Evolutionary conservation across 441 rosid species (phyloP).

Genomic region (Brassica hybrid): DNA sequence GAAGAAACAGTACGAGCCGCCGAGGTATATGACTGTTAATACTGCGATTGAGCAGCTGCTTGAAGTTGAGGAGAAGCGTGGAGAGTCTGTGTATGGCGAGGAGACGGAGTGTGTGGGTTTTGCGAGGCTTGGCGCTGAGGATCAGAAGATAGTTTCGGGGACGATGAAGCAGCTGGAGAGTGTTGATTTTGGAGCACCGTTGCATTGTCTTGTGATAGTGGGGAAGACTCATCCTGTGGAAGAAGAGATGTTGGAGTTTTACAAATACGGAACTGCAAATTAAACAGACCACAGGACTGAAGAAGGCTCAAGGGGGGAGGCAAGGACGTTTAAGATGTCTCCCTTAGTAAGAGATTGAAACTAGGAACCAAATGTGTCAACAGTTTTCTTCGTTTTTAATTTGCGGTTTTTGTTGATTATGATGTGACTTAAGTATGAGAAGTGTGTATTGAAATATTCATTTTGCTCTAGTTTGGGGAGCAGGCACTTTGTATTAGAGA

Average conservation of each 20-base stretch:
- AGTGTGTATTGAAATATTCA: constrained; percentile 8
- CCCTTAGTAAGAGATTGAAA: constrained; percentile 8
- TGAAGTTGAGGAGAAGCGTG: constrained; percentile 71
- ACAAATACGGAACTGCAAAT: constrained; percentile 38
- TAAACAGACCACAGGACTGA: constrained; percentile 70
- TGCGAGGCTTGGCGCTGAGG: constrained; percentile 86
- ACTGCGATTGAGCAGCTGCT: constrained; percentile 88
- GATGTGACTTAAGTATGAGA: constrained; percentile 15
- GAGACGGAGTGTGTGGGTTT: constrained; percentile 80
- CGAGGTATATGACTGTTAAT: constrained; percentile 83
- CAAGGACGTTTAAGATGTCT: constrained; percentile 16
- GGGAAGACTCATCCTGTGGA: constrained; percentile 85
- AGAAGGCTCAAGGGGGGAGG: background rate
- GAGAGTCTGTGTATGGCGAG: constrained; percentile 68
- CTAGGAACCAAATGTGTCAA: constrained; percentile 20
- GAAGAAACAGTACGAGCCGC: constrained; percentile 82
- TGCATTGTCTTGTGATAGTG: constrained; percentile 86
- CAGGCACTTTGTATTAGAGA: background rate
- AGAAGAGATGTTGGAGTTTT: constrained; percentile 87
- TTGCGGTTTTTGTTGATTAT: background rate
- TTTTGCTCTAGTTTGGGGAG: constrained; percentile 13
- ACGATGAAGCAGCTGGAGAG: constrained; percentile 67
- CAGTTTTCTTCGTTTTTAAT: background rate
- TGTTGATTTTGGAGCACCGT: constrained; percentile 82
- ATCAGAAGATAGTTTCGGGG: constrained; percentile 82